Evolutionary conservation across 2,329 filamentous ascomycete genomes (phyloP), one percentile per base, ranked within the genome.

Genomic region (Fusarium sacchari): DNA sequence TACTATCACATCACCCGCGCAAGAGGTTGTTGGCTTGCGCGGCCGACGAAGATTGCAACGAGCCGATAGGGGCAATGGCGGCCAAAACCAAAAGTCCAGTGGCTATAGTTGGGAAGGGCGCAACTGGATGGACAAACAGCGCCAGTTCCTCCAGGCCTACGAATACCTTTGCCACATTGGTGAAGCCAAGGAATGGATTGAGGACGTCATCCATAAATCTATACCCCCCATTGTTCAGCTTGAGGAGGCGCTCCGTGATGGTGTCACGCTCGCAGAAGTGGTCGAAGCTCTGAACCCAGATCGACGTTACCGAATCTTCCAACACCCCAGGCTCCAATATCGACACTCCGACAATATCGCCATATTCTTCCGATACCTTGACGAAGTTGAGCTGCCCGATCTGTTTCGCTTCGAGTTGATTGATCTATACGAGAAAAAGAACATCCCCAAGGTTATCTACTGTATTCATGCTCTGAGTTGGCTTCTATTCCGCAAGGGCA

Each of bases 71-170:
- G 84, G 84, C 24, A 83, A 84, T 40, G 84, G 83, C 32, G 82
- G 81, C 30, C 84, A 85, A 28, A 83, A 86, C 47, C 84, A 87
- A 71, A 85, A 86, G 72, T 81, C 79, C 11, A 85, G 84, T 63
- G 86, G 83, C 32, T 94, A 92, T 74, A 89, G 91, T 55, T 96
- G 95, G 92, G 90, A 94, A 72, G 91, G 92, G 26, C 90, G 93
- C 56, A 97, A 96, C 80, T 99, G 96, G 96, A 99, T 99, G 96
- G 96, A 99, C 82, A 96, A 97, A 80, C 96, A 99, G 81, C 90
- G 96, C 32, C 96, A 98, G 81, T 98, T 98, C 79, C 84, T 99
- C 60, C 94, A 97, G 82, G 96, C 96, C 12, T 99, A 99, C 80
- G 96, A 99, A 82, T 99, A 99, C 81, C 92, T 99, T 42, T 99